phyloP scores from a whole-genome alignment of 305 asterid species.

The Fraxinus xanthoxyloides region DNA sequence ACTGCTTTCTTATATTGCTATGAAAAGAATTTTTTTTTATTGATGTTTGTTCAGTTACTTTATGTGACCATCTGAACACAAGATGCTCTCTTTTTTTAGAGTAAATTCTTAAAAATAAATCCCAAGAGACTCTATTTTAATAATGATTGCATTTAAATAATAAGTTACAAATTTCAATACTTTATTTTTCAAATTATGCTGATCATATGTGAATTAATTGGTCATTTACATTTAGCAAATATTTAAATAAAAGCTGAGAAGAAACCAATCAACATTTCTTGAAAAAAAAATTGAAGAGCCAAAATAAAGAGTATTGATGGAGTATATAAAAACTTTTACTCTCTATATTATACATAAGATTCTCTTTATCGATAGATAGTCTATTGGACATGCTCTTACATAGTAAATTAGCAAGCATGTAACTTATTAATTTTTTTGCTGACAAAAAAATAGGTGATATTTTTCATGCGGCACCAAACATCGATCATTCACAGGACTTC shows the following conservation, averaged over 20 bases:
- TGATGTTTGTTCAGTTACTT: background rate
- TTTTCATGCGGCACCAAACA: conserved; percentile 61
- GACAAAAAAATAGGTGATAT: conserved; percentile 36
- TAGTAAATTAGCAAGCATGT: background rate
- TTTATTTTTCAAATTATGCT: background rate
- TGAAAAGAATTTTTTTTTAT: background rate
- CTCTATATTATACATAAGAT: background rate
- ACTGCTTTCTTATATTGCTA: background rate
- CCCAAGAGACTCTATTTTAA: background rate
- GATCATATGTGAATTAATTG: background rate
- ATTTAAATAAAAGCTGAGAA: background rate
- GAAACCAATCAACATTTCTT: background rate
- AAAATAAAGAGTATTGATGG: background rate
- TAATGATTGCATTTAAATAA: background rate
- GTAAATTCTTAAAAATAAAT: background rate
- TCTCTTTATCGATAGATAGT: background rate
- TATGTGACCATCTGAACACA: background rate
- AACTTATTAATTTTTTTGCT: background rate
- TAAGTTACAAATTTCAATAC: background rate
- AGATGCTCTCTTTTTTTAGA: background rate
- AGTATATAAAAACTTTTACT: too few relatives aligned
- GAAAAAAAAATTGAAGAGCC: background rate
- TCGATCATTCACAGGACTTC: conserved; percentile 60
- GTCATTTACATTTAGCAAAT: background rate
- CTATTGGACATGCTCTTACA: background rate